Evolutionary conservation across 139 green algal species (phyloP), one percentile per base, ranked within the genome.

Genomic region (Closterium sp.): DNA sequence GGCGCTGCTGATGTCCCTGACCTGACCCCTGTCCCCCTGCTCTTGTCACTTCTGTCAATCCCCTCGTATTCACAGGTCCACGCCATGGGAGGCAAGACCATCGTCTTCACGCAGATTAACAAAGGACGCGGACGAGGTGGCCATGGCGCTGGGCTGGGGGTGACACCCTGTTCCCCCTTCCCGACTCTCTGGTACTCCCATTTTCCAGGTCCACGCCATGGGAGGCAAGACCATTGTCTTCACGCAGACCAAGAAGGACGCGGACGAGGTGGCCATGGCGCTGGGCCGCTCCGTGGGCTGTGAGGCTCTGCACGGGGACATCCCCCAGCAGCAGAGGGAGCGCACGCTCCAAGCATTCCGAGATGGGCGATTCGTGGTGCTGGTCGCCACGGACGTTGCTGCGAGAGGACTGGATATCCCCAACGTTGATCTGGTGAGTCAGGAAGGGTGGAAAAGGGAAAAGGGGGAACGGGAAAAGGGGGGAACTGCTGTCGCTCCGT

Each of bases 211-310:
- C 28, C 96, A 99, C 88, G 94, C 89, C 5, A 92, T 91, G 29
- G 94, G 88, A 4, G 88, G 70, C 62, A 98, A 98, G 95, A 96
- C 96, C 9, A 99, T 99, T 45, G 96, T 99, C 24, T 99, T 98
- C 95, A 97, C 95, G n/a, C 96, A 97, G 91, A 97, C 95, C 45
- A 97, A 97, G 95, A 86, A 93, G 38, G 95, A 95, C 86, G 95
- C 94, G 9, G 95, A 97, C 86, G 95, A 97, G 38, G 89, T 97
- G 11, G 89, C 93, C 31, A 70, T 27, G 70, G 29, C 28, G n/a
- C 73, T 94, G 70, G 31, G n/a, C n/a, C n/a, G n/a, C n/a, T n/a
- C n/a, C n/a, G n/a, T n/a, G n/a, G n/a, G n/a, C n/a, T n/a, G n/a
- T n/a, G n/a, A n/a, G n/a, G n/a, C n/a, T n/a, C n/a, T n/a, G n/a